A percentile compares a stretch with the other conserved stretches of the same genome.
phyloP scores from a whole-genome alignment of 345 rosid genomes.

The Sonneratia alba region DNA sequence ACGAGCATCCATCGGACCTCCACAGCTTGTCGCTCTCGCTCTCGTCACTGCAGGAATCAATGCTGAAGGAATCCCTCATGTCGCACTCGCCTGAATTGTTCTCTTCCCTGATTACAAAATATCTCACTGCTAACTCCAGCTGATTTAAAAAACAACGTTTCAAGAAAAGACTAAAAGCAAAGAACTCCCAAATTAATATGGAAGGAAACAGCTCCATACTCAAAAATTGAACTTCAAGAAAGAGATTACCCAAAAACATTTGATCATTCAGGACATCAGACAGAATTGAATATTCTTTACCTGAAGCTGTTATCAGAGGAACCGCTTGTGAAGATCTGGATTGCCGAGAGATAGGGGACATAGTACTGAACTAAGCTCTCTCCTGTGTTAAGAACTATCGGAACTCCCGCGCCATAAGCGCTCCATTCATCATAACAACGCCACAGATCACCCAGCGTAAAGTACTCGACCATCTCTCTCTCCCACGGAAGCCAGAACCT shows the following conservation, averaged over 20 bases:
- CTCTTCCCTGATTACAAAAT: conserved; percentile 52
- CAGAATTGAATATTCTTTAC: conserved; percentile 8
- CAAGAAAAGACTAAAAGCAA: too few species aligned
- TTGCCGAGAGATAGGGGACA: conserved; percentile 47
- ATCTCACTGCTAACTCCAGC: not conserved
- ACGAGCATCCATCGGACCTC: conserved; percentile 73
- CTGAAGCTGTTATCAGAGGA: conserved; percentile 36
- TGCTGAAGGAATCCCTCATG: conserved; percentile 74
- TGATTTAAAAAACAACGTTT: too few species aligned
- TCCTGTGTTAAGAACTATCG: conserved; percentile 24
- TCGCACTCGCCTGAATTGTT: conserved; percentile 71
- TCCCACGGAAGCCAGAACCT: conserved; percentile 43
- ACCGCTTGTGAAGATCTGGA: conserved; percentile 41
- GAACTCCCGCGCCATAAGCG: conserved; percentile 49
- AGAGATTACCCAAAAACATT: not conserved
- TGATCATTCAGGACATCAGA: not conserved
- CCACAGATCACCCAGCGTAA: conserved; percentile 41
- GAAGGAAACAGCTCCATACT: not conserved
- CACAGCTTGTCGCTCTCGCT: conserved; percentile 77
- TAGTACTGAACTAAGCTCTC: conserved; percentile 46
- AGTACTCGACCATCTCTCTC: conserved; percentile 39
- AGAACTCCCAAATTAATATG: too few species aligned
- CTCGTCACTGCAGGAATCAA: conserved; percentile 83
- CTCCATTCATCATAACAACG: conserved; percentile 47
- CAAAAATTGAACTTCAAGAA: not conserved